These are phyloP conservation scores for Citrus mangshanensis DNA, from an alignment of 345 rosid species.

Conservation along the genomic window DNA sequence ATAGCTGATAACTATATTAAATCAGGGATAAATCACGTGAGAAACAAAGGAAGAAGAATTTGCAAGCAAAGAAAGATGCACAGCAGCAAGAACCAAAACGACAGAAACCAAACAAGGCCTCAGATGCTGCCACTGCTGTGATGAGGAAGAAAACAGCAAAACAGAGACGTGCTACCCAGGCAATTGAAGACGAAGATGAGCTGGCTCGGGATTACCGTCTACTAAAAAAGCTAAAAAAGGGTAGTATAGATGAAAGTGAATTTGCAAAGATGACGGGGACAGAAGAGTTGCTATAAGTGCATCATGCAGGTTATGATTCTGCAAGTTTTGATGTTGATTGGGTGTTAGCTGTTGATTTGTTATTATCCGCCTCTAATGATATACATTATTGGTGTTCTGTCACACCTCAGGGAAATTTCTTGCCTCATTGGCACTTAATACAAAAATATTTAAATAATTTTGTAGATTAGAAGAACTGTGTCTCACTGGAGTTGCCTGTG, in stretches of 20 bases:
- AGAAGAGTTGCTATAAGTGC: slow-evolving; percentile 51
- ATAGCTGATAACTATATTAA: slow-evolving; percentile 11
- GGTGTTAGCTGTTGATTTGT: too few relatives aligned
- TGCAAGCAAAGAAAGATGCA: slow-evolving; percentile 59
- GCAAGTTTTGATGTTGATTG: background rate
- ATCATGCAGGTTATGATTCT: background rate
- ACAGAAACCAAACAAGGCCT: slow-evolving; percentile 40
- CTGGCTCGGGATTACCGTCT: slow-evolving; percentile 62
- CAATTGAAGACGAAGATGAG: slow-evolving; percentile 73
- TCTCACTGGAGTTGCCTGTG: too few relatives aligned
- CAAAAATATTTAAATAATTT: background rate
- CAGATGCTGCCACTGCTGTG: slow-evolving; percentile 20
- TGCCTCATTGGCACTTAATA: background rate
- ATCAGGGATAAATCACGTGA: slow-evolving; percentile 80
- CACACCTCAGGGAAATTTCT: background rate
- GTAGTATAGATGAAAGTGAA: slow-evolving; percentile 66
- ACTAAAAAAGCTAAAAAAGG: slow-evolving; percentile 62
- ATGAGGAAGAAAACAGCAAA: slow-evolving; percentile 73
- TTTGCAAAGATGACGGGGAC: slow-evolving; percentile 66
- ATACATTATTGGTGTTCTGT: background rate
- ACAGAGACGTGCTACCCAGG: slow-evolving; percentile 75
- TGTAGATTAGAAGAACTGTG: background rate
- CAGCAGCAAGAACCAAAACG: slow-evolving; percentile 37
- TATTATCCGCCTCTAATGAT: too few relatives aligned
- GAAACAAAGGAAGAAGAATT: slow-evolving; percentile 73